phyloP scores from a whole-genome alignment of 1,284 basidiomycete genomes.

The Ustilago tritici region DNA sequence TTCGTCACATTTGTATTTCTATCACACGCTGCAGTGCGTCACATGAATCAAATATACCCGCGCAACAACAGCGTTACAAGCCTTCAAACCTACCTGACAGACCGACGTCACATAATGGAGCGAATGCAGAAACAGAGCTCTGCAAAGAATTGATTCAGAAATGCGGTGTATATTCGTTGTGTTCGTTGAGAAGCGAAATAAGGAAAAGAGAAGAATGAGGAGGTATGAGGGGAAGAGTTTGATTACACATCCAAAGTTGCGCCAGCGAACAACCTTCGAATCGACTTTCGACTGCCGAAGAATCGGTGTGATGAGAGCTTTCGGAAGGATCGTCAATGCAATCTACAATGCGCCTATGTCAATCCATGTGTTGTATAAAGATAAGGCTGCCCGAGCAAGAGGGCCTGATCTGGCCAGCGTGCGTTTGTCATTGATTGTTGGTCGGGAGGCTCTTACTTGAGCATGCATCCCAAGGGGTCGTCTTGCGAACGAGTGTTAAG shows the following conservation, averaged over 20 bases:
- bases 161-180: constrained; percentile 49
- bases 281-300: too few species aligned
- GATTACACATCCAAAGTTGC: constrained; percentile 4
- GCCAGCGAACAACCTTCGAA: too few species aligned
- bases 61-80: constrained; percentile 4
- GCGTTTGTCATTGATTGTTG: neutral
- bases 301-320: too few species aligned
- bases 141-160: constrained; percentile 4
- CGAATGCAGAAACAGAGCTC: neutral
- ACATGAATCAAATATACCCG: constrained; percentile 22
- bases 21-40: neutral
- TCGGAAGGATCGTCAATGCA: too few species aligned
- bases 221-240: neutral
- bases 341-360: neutral
- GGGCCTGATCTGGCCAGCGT: neutral
- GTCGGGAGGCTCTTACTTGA: constrained; percentile 38
- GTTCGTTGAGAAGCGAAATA: constrained; percentile 16
- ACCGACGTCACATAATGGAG: neutral
- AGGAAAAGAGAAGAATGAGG: neutral
- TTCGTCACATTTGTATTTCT: constrained; percentile 10
- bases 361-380: neutral
- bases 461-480: constrained; percentile 53
- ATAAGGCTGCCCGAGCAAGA: neutral
- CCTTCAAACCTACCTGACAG: neutral
- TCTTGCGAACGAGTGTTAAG: constrained; percentile 76